A percentile compares a stretch with the other conserved stretches of the same genome.
Conservation (phyloP, 768 basidiomycete genomes). For the Leucosporidium yakuticum region DNA sequence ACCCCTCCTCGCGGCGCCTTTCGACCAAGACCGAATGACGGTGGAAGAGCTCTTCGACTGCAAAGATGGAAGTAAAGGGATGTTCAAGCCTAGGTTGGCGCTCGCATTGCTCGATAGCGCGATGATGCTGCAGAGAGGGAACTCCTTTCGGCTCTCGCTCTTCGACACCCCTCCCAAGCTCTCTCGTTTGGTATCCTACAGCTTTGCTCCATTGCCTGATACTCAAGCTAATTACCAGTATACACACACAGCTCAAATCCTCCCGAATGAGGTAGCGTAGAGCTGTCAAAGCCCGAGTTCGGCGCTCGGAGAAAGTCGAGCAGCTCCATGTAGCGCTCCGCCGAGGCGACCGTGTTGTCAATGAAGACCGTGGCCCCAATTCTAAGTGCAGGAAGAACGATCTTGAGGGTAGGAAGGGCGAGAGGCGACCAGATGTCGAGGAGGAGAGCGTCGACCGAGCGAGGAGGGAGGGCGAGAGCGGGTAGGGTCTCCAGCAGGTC, state of each 20-base stretch:
- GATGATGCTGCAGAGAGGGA: too few relatives aligned
- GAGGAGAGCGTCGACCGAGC: slow-evolving; percentile 23
- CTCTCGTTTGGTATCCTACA: too few relatives aligned
- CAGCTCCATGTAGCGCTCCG: slow-evolving; percentile 31
- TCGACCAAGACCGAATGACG: too few relatives aligned
- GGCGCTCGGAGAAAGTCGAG: slow-evolving; percentile 23
- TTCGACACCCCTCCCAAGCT: too few relatives aligned
- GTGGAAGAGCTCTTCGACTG: too few relatives aligned
- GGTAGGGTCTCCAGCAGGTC: slow-evolving; percentile 33
- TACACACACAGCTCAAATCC: not conserved
- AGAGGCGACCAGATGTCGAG: slow-evolving; percentile 38
- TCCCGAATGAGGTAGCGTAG: not conserved
- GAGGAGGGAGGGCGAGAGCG: slow-evolving; percentile 12
- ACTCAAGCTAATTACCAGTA: too few relatives aligned
- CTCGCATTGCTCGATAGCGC: too few relatives aligned
- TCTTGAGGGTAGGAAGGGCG: slow-evolving; percentile 31
- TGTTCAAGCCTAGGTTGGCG: too few relatives aligned
- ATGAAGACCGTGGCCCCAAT: slow-evolving; percentile 28
- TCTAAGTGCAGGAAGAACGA: slow-evolving; percentile 26
- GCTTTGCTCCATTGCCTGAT: too few relatives aligned
- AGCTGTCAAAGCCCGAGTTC: slow-evolving; percentile 12
- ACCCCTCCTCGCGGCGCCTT: too few relatives aligned
- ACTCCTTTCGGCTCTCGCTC: too few relatives aligned
- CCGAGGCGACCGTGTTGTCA: slow-evolving; percentile 29
- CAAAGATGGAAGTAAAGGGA: too few relatives aligned